phyloP scores from a whole-genome alignment of 768 basidiomycete species.

The Suillus brevipes region DNA sequence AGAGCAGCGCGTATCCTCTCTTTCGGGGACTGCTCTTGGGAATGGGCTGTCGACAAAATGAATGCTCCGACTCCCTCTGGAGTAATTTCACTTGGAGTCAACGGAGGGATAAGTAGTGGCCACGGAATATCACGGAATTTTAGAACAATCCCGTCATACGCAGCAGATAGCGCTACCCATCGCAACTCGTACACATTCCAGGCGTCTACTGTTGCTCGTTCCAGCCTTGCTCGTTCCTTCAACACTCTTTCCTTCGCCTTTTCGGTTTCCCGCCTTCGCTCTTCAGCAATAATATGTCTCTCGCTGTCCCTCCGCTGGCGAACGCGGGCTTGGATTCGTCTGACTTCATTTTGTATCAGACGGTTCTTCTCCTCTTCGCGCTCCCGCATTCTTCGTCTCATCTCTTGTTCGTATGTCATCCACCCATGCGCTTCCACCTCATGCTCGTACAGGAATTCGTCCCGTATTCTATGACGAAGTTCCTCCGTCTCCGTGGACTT shows the following conservation, averaged over 20 bases:
- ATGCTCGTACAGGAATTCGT: constrained; percentile 52
- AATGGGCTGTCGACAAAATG: constrained; percentile 66
- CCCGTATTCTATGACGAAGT: constrained; percentile 45
- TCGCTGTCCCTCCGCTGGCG: constrained; percentile 52
- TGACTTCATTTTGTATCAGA: constrained; percentile 54
- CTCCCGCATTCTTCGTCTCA: constrained; percentile 45
- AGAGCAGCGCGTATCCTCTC: constrained; percentile 67
- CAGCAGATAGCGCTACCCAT: constrained; percentile 54
- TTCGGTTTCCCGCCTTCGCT: constrained; percentile 39
- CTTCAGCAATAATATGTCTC: constrained; percentile 46
- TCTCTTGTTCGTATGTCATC: constrained; percentile 52
- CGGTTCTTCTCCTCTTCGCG: constrained; percentile 43
- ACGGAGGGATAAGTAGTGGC: constrained; percentile 55
- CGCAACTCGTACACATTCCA: constrained; percentile 66
- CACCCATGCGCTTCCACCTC: constrained; percentile 52
- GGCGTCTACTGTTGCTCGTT: constrained; percentile 49
- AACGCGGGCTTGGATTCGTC: constrained; percentile 53
- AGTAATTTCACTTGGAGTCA: constrained; percentile 48
- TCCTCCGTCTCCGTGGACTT: constrained; percentile 30
- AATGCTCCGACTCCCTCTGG: constrained; percentile 57
- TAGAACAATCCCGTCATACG: constrained; percentile 42
- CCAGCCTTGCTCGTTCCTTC: constrained; percentile 41
- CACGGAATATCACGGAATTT: constrained; percentile 70
- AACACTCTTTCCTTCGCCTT: constrained; percentile 43
- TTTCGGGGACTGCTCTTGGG: constrained; percentile 54